These are phyloP conservation scores for Phytophthora sp. DNA, from an alignment of 352 stramenopile genomes.

Conservation along the genomic window DNA sequence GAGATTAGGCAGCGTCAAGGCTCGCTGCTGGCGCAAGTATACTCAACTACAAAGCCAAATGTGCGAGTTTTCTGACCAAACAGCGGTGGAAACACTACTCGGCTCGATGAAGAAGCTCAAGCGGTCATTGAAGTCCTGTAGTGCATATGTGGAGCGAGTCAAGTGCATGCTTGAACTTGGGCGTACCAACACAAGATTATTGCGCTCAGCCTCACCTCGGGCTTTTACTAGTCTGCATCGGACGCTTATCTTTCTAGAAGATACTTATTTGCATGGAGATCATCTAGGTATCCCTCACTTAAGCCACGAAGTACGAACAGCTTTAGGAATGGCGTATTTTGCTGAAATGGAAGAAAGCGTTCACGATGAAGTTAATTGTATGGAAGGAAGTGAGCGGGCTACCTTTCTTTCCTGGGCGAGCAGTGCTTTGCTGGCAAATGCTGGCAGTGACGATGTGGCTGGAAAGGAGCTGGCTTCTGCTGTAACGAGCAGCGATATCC, in stretches of 20 bases:
- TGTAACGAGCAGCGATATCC: constrained; percentile 12
- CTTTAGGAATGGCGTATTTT: constrained; percentile 58
- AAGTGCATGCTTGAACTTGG: constrained; percentile 59
- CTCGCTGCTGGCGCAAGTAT: constrained; percentile 64
- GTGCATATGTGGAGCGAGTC: constrained; percentile 49
- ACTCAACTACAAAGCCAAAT: constrained; percentile 39
- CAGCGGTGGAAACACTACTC: constrained; percentile 45
- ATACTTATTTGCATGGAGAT: constrained; percentile 50
- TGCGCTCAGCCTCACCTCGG: constrained; percentile 44
- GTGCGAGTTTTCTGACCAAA: constrained; percentile 27
- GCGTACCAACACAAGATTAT: constrained; percentile 41
- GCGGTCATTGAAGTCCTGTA: constrained; percentile 43
- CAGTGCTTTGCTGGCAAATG: constrained; percentile 46
- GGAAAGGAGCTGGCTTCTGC: not conserved
- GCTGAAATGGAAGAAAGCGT: constrained; percentile 34
- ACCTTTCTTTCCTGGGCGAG: constrained; percentile 50
- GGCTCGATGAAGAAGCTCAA: constrained; percentile 56
- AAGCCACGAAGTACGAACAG: constrained; percentile 48
- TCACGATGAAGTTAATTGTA: constrained; percentile 2
- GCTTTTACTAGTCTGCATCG: constrained; percentile 45
- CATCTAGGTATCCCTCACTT: constrained; percentile 52
- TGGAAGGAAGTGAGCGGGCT: not conserved
- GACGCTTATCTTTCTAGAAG: constrained; percentile 46
- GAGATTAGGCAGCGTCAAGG: constrained; percentile 18
- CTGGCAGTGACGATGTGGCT: constrained; percentile 24